These are phyloP conservation scores for Metarhizium robertsii DNA, from an alignment of 2,329 filamentous ascomycete species.

Conservation along the genomic window DNA sequence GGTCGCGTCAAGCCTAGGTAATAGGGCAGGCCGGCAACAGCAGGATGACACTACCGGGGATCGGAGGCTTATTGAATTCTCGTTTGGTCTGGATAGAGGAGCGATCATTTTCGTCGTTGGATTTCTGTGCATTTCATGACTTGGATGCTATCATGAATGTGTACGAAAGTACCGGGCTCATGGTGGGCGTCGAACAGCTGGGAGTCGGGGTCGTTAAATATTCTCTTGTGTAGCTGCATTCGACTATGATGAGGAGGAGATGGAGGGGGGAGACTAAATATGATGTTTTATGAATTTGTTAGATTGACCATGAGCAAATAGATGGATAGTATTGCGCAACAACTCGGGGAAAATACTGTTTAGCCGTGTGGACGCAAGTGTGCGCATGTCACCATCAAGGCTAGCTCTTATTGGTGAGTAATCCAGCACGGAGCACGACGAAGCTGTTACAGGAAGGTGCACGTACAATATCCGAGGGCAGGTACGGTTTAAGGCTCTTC, in stretches of 20 bases:
- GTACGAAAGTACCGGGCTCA: neutral
- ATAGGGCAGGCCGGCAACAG: too few species aligned
- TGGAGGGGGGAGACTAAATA: neutral
- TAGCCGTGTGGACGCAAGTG: too few species aligned
- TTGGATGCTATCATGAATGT: neutral
- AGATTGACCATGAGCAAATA: constrained; percentile 14
- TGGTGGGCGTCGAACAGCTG: too few species aligned
- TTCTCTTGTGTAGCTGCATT: neutral
- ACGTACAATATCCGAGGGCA: too few species aligned
- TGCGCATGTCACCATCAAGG: too few species aligned
- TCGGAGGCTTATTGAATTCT: neutral
- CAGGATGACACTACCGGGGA: neutral
- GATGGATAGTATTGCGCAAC: constrained; percentile 7
- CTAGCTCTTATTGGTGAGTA: too few species aligned
- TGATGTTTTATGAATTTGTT: constrained; percentile 8
- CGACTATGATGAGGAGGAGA: neutral
- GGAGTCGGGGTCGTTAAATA: too few species aligned
- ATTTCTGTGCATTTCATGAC: neutral
- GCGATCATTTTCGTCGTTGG: neutral
- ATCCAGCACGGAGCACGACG: too few species aligned
- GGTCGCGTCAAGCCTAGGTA: too few species aligned
- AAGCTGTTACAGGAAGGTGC: too few species aligned
- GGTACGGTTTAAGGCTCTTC: too few species aligned
- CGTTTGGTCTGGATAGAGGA: neutral
- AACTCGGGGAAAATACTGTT: neutral